Conservation (phyloP, 2,329 filamentous ascomycete genomes). For the Fusarium camptoceras region DNA sequence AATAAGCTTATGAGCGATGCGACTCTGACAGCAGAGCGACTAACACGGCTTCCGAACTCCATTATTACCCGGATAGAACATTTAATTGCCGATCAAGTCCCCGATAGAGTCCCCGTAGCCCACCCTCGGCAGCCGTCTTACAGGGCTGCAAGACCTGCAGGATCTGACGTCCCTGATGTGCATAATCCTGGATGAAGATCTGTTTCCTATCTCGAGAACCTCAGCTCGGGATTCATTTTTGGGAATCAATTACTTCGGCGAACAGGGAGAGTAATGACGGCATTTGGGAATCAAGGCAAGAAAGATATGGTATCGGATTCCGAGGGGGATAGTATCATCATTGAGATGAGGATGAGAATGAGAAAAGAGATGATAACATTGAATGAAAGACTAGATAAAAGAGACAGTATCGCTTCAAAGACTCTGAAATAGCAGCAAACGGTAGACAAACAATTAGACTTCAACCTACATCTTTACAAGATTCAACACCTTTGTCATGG, state of each 20-base stretch:
- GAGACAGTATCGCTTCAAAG: not conserved
- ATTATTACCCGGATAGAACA: not conserved
- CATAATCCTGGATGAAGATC: not conserved
- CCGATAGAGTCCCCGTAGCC: constrained; percentile 18
- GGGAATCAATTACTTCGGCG: not conserved
- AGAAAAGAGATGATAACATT: not conserved
- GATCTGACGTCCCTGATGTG: not conserved
- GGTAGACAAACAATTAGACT: constrained; percentile 12
- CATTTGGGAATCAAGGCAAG: not conserved
- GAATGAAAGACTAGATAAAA: constrained; percentile 10
- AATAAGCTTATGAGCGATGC: not conserved
- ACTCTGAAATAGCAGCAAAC: not conserved
- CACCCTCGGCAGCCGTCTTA: constrained; percentile 24
- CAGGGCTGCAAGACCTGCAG: not conserved
- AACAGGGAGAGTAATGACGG: not conserved
- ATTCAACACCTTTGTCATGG: constrained; percentile 39
- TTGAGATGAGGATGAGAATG: not conserved
- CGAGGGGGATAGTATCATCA: not conserved
- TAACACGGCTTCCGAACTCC: constrained; percentile 22
- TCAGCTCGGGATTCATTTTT: constrained; percentile 8
- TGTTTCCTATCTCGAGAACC: constrained; percentile 11
- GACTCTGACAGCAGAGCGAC: not conserved
- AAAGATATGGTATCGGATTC: constrained; percentile 11
- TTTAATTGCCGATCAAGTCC: constrained; percentile 5
- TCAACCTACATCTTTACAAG: constrained; percentile 30